phyloP scores from a whole-genome alignment of 2,329 filamentous ascomycete species.

The Penicillium sp. region DNA sequence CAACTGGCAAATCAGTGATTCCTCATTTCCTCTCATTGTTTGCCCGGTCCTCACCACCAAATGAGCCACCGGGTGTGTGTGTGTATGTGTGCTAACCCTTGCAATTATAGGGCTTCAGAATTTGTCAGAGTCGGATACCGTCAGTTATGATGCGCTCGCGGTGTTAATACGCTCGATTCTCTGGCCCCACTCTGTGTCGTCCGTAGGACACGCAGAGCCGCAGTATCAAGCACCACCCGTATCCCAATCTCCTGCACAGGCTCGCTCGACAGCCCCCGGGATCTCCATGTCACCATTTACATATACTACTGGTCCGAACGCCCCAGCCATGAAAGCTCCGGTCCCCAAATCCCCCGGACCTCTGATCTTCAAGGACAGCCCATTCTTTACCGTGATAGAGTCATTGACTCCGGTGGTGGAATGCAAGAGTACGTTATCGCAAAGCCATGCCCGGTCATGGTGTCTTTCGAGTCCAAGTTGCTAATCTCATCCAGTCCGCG shows the following conservation, averaged over 20 bases:
- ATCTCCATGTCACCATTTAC: constrained; percentile 35
- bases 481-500: constrained; percentile 52
- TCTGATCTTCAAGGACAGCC: constrained; percentile 71
- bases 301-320: constrained; percentile 30
- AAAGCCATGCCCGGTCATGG: no score
- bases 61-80: not conserved
- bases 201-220: constrained; percentile 25
- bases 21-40: not conserved
- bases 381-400: constrained; percentile 75
- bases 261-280: constrained; percentile 29
- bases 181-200: constrained; percentile 30
- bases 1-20: not conserved
- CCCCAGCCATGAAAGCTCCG: constrained; percentile 2
- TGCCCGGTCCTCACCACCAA: not conserved
- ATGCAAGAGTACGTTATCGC: constrained; percentile 67
- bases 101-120: constrained; percentile 2
- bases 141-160: constrained; percentile 34
- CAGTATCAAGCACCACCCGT: constrained; percentile 28
- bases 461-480: not conserved
- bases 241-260: constrained; percentile 29
- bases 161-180: constrained; percentile 35
- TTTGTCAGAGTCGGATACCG: constrained; percentile 7
- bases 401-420: constrained; percentile 66
- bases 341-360: constrained; percentile 42
- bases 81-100: constrained; percentile 13